Evolutionary conservation across 2,329 filamentous ascomycete species (phyloP), one percentile per base, ranked within the genome.

Genomic region (Celoporthe dispersa): DNA sequence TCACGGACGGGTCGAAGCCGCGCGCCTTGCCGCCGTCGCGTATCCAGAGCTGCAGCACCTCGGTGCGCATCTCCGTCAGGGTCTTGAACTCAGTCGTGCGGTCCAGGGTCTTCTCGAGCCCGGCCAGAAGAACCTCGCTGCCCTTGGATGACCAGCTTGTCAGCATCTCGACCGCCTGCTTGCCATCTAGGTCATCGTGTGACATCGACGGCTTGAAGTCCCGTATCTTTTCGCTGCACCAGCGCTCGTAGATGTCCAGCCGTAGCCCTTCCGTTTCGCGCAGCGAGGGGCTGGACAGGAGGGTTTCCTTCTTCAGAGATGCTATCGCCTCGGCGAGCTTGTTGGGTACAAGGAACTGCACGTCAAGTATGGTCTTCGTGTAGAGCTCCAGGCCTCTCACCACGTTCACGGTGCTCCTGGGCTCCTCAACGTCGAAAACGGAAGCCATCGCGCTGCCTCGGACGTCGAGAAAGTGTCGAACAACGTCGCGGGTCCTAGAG

Each of bases 121-220:
- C 91, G n/a, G 85, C 79, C 1, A 92, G 78, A 68, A 94, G 81
- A 9, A 86, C 83, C 60, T 86, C 81, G 25, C 88, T 87, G 1
- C 89, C 89, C 65, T 85, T 84, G 65, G 84, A 84, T 0, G 89
- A 88, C 92, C 92, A 94, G 37, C 77, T 78, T 31, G 84, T 85
- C 19, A 93, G 84, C 79, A 88, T 88, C 2, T 88, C 86, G 57
- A 86, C 84, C 0, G 88, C 87, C 71, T 89, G 86, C 33, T 83
- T 80, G 28, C 86, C 88, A 33, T 90, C 87, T 5, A 93, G 79
- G 73, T 96, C 92, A 73, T 94, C 93, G 75, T 97, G 90, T 39
- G 92, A 90, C 48, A 97, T 92, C 82, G 94, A 97, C 0, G 94
- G 94, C 0, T 90, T 95, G 77, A 97, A 98, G 73, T 91, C 92